Evolutionary conservation across 176 grass and related monocot genomes (phyloP), one percentile per base, ranked within the genome.

Genomic region (Triticum monococcum): DNA sequence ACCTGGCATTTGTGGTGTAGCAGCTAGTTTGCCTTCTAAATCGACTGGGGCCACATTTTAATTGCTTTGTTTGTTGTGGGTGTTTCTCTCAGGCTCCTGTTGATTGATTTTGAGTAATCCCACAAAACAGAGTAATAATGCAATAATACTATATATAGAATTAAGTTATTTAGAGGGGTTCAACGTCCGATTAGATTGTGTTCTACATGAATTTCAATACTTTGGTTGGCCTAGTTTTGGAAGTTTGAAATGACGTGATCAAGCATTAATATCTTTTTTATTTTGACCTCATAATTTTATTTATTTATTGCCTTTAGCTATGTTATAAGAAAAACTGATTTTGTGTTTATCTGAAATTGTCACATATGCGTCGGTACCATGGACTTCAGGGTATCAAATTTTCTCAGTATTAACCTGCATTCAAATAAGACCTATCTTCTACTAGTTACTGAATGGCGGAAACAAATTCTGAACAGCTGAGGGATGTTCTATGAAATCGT

Each of bases 1-100:
- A 54, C 32, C 59, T 54, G 38, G 41, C 56, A 59, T 11, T 35
- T 80, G 35, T 81, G 78, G 78, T 81, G 72, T 31, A 81, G 28
- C 12, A 26, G 57, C 68, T 68, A 59, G 24, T 76, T 73, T 43
- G 5, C 17, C 30, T 75, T 81, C 79, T 9, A 79, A 65, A 79
- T 72, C 31, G 13, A 75, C 28, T 9, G 30, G 26, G 18, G 31
- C 57, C 41, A 66, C 59, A 70, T 57, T 52, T 84, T 22, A 74
- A 40, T 23, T 71, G 8, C 22, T 78, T 23, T 79, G 63, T 72
- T 79, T 84, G 70, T 75, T 84, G 38, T 72, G 41, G 23, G 12
- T 73, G 40, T 38, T 66, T 74, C 67, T 89, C 30, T 64, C 32
- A 56, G 12, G 57, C 24, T 66, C 31, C 11, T 80, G 18, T 84